Evolutionary conservation across 2,329 filamentous ascomycete species (phyloP).

Genomic region (Curvularia spicifera): DNA sequence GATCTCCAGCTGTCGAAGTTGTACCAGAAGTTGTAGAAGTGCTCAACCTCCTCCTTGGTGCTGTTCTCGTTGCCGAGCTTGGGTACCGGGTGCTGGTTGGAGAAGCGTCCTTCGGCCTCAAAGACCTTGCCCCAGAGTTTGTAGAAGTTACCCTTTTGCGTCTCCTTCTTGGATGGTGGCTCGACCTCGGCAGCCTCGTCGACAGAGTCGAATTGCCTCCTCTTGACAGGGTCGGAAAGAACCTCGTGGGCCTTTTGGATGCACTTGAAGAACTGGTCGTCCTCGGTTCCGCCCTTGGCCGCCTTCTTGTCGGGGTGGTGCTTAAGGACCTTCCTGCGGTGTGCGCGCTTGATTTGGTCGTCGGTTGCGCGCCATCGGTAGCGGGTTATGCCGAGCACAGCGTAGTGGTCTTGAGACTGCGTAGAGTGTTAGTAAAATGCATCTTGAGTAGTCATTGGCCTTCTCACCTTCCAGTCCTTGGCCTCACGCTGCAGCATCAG

Average conservation of each 20-base stretch:
- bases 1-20: constrained; percentile 98
- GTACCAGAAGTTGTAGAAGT: constrained; percentile 99
- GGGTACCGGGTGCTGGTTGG: constrained; percentile 86
- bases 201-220: constrained; percentile 94
- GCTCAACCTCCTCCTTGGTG: constrained; percentile 86
- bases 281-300: constrained; percentile 81
- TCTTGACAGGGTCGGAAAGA: constrained; percentile 87
- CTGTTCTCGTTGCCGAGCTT: constrained; percentile 83
- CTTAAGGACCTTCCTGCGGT: constrained; percentile 99
- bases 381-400: constrained; percentile 89
- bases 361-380: constrained; percentile 92
- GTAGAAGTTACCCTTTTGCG: constrained; percentile 87
- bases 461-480: constrained; percentile 95
- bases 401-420: constrained; percentile 93
- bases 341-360: constrained; percentile 98
- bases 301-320: constrained; percentile 99
- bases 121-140: constrained; percentile 93
- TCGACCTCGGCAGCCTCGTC: constrained; percentile 93
- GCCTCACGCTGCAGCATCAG: constrained; percentile 91
- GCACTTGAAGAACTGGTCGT: constrained; percentile 99
- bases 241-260: constrained; percentile 98
- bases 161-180: constrained; percentile 89
- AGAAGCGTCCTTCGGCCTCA: constrained; percentile 91
- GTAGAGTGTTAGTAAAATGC: constrained; percentile 15
- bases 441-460: too few relatives aligned